Evolutionary conservation across 208 protist species (phyloP).

Genomic region (Tritrichomonas musculus): DNA sequence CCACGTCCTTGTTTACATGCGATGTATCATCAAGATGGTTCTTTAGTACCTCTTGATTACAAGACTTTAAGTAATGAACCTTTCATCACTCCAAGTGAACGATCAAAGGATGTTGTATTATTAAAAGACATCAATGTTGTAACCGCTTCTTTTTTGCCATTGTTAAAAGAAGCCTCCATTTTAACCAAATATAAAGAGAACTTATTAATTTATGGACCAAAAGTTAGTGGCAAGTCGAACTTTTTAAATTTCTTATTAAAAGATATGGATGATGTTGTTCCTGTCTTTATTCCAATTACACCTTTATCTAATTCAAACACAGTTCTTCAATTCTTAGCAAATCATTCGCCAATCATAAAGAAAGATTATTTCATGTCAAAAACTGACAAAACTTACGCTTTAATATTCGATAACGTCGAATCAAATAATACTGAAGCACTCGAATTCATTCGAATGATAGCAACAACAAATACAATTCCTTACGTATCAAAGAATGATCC

Average conservation of each 20-base stretch:
- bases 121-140: neutral
- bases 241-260: neutral
- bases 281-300: neutral
- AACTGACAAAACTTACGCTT: neutral
- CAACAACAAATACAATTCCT: neutral
- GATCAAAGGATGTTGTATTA: neutral
- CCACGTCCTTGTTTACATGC: neutral
- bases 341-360: neutral
- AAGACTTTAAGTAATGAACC: neutral
- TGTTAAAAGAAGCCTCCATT: neutral
- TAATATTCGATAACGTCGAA: slow-evolving; percentile 5
- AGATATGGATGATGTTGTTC: neutral
- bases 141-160: neutral
- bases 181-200: neutral
- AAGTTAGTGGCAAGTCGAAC: neutral
- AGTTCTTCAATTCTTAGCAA: neutral
- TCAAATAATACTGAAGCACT: neutral
- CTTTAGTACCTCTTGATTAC: neutral
- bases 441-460: neutral
- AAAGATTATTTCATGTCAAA: neutral
- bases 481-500: neutral
- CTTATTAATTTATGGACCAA: neutral
- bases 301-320: neutral
- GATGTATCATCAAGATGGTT: neutral
- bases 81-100: neutral